These are phyloP conservation scores for Stemphylium beticola DNA, from an alignment of 2,329 filamentous ascomycete species.

Conservation along the genomic window DNA sequence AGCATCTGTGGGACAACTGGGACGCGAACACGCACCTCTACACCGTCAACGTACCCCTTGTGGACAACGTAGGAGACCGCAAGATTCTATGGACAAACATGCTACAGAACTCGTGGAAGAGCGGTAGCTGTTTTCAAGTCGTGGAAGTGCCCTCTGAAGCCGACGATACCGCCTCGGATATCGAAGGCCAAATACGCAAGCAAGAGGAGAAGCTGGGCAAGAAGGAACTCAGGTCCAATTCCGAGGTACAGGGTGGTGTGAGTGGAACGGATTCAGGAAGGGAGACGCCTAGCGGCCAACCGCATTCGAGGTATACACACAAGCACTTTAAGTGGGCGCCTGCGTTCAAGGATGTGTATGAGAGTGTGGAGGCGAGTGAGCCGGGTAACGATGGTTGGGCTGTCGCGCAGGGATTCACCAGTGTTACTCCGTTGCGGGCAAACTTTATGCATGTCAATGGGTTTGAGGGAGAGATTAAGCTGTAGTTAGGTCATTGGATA, in stretches of 20 bases:
- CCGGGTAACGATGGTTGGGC: slow-evolving; percentile 94
- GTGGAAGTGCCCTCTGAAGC: slow-evolving; percentile 69
- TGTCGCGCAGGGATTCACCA: slow-evolving; percentile 85
- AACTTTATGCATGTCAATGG: slow-evolving; percentile 78
- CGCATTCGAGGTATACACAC: slow-evolving; percentile 66
- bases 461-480: slow-evolving; percentile 41
- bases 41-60: slow-evolving; percentile 85
- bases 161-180: slow-evolving; percentile 65
- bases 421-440: slow-evolving; percentile 87
- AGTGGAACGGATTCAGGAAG: slow-evolving; percentile 35
- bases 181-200: slow-evolving; percentile 76
- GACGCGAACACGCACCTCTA: slow-evolving; percentile 77
- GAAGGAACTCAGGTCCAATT: slow-evolving; percentile 40
- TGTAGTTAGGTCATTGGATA: slow-evolving; percentile 13
- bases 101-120: slow-evolving; percentile 88
- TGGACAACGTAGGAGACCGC: slow-evolving; percentile 72
- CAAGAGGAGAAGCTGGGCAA: slow-evolving; percentile 60
- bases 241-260: slow-evolving; percentile 21
- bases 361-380: slow-evolving; percentile 78
- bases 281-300: slow-evolving; percentile 36
- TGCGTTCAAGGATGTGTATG: slow-evolving; percentile 82
- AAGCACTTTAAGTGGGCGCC: slow-evolving; percentile 97
- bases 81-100: slow-evolving; percentile 85
- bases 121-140: slow-evolving; percentile 86
- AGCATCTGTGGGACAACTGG: slow-evolving; percentile 80